Evolutionary conservation across 768 basidiomycete genomes (phyloP).

Genomic region (Lactarius trivialis): DNA sequence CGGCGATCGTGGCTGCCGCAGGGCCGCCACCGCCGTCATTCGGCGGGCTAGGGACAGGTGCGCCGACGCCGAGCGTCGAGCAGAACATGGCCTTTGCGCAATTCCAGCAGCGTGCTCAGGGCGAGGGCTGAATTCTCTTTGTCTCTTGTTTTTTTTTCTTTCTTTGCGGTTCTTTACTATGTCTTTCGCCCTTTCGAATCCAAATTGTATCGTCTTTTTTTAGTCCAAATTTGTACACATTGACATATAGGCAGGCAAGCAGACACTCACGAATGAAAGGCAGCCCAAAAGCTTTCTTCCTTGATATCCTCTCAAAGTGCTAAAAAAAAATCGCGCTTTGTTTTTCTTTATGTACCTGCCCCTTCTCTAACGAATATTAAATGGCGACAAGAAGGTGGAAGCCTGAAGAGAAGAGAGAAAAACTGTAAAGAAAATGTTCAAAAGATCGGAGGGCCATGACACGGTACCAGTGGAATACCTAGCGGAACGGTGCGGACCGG

Average conservation of each 20-base stretch:
- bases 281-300: neutral
- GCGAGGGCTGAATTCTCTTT: neutral
- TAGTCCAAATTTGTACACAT: neutral
- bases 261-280: neutral
- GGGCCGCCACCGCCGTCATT: conserved; percentile 34
- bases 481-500: no score
- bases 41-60: conserved; percentile 23
- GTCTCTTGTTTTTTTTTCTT: no score
- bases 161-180: neutral
- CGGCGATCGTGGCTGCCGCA: conserved; percentile 34
- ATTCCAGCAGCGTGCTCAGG: conserved; percentile 31
- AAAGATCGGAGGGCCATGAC: no score
- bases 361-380: neutral
- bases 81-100: conserved; percentile 81
- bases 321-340: neutral
- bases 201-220: neutral
- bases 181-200: neutral
- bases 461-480: no score
- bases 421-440: no score
- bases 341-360: neutral
- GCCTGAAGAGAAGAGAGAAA: no score
- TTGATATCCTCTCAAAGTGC: neutral
- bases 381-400: no score
- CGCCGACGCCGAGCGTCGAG: conserved; percentile 64
- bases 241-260: neutral